Percentiles rank a stretch among this genome's conserved stretches.
These are phyloP conservation scores for Debaryomyces maramus DNA, from an alignment of 805 yeast genomes.

Conservation along the genomic window DNA sequence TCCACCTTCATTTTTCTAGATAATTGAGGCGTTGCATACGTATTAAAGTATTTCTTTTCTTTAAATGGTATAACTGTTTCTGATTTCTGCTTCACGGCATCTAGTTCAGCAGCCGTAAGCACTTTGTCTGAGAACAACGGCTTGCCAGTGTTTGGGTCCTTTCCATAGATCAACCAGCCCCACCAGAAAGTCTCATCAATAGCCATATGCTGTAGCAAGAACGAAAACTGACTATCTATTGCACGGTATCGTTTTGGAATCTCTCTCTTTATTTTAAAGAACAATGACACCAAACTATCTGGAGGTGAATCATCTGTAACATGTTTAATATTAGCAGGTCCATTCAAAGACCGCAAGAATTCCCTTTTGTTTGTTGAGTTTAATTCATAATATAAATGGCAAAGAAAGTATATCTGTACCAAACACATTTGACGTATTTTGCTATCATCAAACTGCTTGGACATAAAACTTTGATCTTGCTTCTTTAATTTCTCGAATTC, in stretches of 20 bases:
- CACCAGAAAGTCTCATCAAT: slow-evolving; percentile 37
- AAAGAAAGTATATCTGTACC: slow-evolving; percentile 31
- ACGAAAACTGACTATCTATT: slow-evolving; percentile 27
- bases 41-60: slow-evolving; percentile 38
- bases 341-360: slow-evolving; percentile 20
- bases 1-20: slow-evolving; percentile 37
- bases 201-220: slow-evolving; percentile 26
- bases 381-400: slow-evolving; percentile 32
- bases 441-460: slow-evolving; percentile 25
- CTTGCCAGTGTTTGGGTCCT: slow-evolving; percentile 30
- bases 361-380: slow-evolving; percentile 20
- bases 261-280: slow-evolving; percentile 28
- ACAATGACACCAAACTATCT: slow-evolving; percentile 20
- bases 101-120: slow-evolving; percentile 22
- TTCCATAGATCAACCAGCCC: slow-evolving; percentile 41
- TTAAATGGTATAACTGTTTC: slow-evolving; percentile 26
- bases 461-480: slow-evolving; percentile 25
- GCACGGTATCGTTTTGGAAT: slow-evolving; percentile 19
- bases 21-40: slow-evolving; percentile 43
- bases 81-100: slow-evolving; percentile 16
- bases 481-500: slow-evolving; percentile 16
- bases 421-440: slow-evolving; percentile 27
- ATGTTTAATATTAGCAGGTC: slow-evolving; percentile 35
- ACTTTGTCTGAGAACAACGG: slow-evolving; percentile 25
- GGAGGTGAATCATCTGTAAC: slow-evolving; percentile 33